Conservation (phyloP, 148 eudicot species). For the Silene uniflora region DNA sequence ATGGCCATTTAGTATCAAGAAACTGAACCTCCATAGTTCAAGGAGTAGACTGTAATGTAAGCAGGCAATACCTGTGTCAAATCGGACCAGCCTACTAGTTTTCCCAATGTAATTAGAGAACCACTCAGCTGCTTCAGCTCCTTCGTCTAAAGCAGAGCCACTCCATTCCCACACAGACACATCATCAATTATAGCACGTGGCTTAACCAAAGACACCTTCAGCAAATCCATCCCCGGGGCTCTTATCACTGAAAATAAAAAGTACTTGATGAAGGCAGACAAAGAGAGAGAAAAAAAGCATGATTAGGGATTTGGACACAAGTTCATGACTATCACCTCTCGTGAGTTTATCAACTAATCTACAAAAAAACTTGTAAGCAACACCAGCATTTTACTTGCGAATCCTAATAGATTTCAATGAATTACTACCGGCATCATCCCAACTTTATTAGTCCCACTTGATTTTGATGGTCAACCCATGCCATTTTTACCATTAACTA, state of each 20-base stretch:
- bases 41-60: too few species aligned
- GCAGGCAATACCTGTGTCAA: slow-evolving; percentile 59
- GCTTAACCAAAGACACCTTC: slow-evolving; percentile 54
- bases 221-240: slow-evolving; percentile 75
- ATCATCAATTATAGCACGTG: slow-evolving; percentile 47
- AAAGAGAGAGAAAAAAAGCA: neutral
- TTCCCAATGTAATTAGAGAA: slow-evolving; percentile 63
- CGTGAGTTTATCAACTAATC: too few species aligned
- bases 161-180: slow-evolving; percentile 88
- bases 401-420: too few species aligned
- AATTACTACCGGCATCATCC: too few species aligned
- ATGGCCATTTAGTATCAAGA: neutral
- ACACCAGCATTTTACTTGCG: too few species aligned
- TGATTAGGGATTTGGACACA: neutral
- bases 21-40: neutral
- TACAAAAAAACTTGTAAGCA: too few species aligned
- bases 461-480: too few species aligned
- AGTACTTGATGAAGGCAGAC: neutral
- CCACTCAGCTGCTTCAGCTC: slow-evolving; percentile 69
- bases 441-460: too few species aligned
- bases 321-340: neutral
- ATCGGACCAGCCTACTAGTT: slow-evolving; percentile 73
- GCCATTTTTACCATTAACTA: too few species aligned
- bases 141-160: slow-evolving; percentile 88
- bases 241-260: slow-evolving; percentile 39